Evolutionary conservation across 768 basidiomycete species (phyloP).

Genomic region (Favolaschia claudopus): DNA sequence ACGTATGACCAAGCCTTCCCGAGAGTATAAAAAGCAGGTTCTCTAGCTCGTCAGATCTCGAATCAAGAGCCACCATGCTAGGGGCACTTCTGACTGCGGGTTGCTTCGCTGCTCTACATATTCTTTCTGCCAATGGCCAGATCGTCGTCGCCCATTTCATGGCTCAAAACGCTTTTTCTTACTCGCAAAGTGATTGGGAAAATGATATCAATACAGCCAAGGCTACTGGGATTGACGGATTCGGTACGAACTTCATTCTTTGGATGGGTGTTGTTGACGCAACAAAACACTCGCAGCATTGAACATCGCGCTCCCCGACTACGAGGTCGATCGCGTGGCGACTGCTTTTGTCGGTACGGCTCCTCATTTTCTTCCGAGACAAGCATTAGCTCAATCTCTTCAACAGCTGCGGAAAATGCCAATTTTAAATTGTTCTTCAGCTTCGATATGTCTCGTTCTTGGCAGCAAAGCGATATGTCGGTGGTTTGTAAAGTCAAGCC

Average conservation of each 20-base stretch:
- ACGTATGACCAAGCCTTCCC: too few species aligned
- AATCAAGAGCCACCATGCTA: too few species aligned
- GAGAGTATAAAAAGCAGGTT: too few species aligned
- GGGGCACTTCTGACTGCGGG: too few species aligned
- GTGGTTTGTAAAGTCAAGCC: neutral
- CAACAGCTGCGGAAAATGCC: slow-evolving; percentile 35
- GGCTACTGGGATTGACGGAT: slow-evolving; percentile 34
- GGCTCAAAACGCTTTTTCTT: slow-evolving; percentile 34
- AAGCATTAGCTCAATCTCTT: neutral
- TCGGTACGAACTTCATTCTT: slow-evolving; percentile 25
- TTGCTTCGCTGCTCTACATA: neutral
- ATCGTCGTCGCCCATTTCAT: slow-evolving; percentile 24
- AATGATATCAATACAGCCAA: slow-evolving; percentile 34
- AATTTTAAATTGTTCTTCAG: slow-evolving; percentile 47
- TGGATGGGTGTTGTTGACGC: neutral
- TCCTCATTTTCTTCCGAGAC: too few species aligned
- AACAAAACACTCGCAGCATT: slow-evolving; percentile 23
- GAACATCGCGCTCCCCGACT: slow-evolving; percentile 33
- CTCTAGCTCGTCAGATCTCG: too few species aligned
- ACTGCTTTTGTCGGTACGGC: slow-evolving; percentile 37
- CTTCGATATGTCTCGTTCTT: slow-evolving; percentile 43
- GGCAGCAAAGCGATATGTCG: slow-evolving; percentile 26
- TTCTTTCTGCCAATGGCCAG: slow-evolving; percentile 1
- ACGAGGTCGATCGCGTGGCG: slow-evolving; percentile 35
- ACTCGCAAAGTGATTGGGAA: slow-evolving; percentile 27